Evolutionary conservation across 352 stramenopile genomes (phyloP).

Genomic region (Globisporangium takayamanum): DNA sequence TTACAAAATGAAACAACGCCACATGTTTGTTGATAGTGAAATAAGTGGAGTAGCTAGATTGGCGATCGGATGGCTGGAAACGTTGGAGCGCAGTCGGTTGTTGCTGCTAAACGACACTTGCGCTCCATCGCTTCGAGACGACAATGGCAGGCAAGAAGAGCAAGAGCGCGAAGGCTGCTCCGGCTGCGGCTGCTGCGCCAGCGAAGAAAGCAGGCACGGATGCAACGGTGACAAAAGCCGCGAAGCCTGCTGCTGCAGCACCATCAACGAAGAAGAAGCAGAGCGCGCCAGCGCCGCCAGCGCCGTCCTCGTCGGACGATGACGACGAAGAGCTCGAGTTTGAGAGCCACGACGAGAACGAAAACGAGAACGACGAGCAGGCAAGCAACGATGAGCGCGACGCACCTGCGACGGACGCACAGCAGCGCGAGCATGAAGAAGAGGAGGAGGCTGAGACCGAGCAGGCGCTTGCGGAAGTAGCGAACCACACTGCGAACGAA

Average conservation of each 20-base stretch:
- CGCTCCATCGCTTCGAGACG: background rate
- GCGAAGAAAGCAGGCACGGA: background rate
- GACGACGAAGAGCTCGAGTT: conserved; percentile 19
- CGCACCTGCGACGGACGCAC: conserved; percentile 6
- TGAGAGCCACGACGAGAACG: conserved; percentile 23
- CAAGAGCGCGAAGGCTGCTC: conserved; percentile 4
- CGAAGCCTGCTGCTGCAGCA: background rate
- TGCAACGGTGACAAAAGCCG: background rate
- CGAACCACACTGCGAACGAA: conserved; percentile 26
- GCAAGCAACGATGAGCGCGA: too few species aligned
- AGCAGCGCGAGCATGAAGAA: conserved; percentile 18
- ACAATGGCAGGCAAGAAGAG: conserved; percentile 12
- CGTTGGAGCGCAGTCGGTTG: background rate
- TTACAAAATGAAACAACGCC: too few species aligned
- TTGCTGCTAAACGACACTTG: background rate
- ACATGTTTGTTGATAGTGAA: too few species aligned
- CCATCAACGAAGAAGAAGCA: background rate
- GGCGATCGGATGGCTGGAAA: too few species aligned
- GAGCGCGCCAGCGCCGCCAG: conserved; percentile 2
- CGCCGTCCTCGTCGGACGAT: conserved; percentile 6
- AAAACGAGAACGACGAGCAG: conserved; percentile 24
- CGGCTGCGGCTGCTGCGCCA: background rate
- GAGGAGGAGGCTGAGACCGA: conserved; percentile 56
- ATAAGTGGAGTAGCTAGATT: too few species aligned
- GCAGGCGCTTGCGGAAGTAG: conserved; percentile 41